Base-by-base conservation (phyloP, 2,329 filamentous ascomycete genomes). In the Coniochaeta hoffmannii region DNA sequence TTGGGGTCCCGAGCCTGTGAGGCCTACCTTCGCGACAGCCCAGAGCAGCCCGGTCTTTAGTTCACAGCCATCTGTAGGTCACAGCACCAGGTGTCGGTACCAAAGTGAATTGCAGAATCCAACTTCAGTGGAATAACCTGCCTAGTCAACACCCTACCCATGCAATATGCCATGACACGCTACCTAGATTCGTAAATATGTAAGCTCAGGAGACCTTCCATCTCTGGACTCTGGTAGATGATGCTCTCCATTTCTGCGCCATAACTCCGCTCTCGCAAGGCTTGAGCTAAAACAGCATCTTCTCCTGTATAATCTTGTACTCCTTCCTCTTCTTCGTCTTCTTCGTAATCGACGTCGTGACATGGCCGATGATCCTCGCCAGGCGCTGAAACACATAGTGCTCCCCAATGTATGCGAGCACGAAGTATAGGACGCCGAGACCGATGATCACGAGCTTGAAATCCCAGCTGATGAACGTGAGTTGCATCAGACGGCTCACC, bases 261-360 rank as follows among this genome's bases (percentile, higher is more conserved):
- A n/a, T n/a, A n/a, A n/a, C n/a, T n/a, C n/a, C n/a, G n/a, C n/a
- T n/a, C n/a, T n/a, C n/a, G n/a, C n/a, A n/a, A n/a, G n/a, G n/a
- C n/a, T n/a, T n/a, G 49, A 53, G 26, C 62, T 61, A 76, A 46
- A 66, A 68, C 54, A 72, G 71, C 80, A 87, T 88, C 55, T 82
- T 76, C 66, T 94, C 88, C 52, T 82, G 67, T 30, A 97, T 86
- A 19, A 90, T 63, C 73, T 97, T 97, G 68, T 97, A 97, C 73
- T 86, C 77, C 71, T 96, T 96, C 60, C 91, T 81, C 72, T 87
- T 84, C 75, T 97, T 97, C 44, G 76, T 72, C 66, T 76, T 78
- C 52, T 80, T 69, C 62, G 81, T 72, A 68, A 90, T 55, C n/a
- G 69, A 72, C 53, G 79, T 72, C 65, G 85, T 87, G 15, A 79